phyloP scores from a whole-genome alignment of 768 basidiomycete genomes.

The Rhodotorula paludigena region DNA sequence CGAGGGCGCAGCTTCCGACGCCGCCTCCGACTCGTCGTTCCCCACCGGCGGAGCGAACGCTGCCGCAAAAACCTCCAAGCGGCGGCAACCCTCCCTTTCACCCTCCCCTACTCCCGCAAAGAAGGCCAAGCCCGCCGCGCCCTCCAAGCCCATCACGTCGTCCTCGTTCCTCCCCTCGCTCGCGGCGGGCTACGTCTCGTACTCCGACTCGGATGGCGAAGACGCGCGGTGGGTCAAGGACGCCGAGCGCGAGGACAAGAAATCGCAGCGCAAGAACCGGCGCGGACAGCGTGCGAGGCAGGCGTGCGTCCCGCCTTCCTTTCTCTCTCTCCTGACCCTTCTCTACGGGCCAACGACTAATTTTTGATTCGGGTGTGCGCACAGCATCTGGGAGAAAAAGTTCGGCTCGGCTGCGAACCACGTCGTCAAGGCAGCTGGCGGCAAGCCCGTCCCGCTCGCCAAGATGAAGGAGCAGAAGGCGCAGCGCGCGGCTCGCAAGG shows the following conservation, averaged over 20 bases:
- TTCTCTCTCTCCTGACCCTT: too few relatives aligned
- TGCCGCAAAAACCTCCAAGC: conserved; percentile 2
- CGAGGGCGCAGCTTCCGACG: conserved; percentile 25
- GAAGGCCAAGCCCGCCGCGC: not conserved
- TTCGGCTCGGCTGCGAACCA: conserved; percentile 88
- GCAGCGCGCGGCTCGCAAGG: conserved; percentile 9
- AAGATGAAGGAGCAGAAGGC: conserved; percentile 33
- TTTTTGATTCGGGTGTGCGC: not conserved
- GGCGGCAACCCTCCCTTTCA: conserved; percentile 22
- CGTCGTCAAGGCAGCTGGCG: conserved; percentile 56
- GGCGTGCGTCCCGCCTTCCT: conserved; percentile 61
- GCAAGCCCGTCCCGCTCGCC: conserved; percentile 42
- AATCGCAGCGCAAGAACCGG: conserved; percentile 68
- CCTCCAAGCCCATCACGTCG: conserved; percentile 49
- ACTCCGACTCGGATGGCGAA: conserved; percentile 65
- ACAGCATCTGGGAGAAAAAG: conserved; percentile 96
- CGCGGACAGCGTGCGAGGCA: conserved; percentile 88
- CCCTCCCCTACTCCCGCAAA: conserved; percentile 10
- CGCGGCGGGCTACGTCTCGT: conserved; percentile 74
- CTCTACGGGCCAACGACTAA: not conserved
- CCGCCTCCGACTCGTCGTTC: conserved; percentile 2
- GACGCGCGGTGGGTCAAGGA: conserved; percentile 68
- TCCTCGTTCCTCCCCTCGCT: conserved; percentile 80
- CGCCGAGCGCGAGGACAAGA: conserved; percentile 53
- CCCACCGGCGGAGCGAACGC: not conserved